Conservation (phyloP, 2,329 filamentous ascomycete genomes). For the Aspergillus hiratsukae region DNA sequence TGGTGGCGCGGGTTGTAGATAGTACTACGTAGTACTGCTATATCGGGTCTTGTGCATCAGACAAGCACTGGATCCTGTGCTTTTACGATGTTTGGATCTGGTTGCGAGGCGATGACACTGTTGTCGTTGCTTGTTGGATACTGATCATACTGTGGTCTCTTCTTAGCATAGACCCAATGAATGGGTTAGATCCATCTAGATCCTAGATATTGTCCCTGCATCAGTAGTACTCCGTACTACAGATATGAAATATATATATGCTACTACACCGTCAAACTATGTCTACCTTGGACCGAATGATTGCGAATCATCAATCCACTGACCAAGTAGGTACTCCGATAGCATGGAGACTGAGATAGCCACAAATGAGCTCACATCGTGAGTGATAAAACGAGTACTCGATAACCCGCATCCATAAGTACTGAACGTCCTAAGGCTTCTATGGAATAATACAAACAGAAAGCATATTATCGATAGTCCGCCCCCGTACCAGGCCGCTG, state of each 20-base stretch:
- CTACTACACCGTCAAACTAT: too few relatives aligned
- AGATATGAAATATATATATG: too few relatives aligned
- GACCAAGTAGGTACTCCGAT: background rate
- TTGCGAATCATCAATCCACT: background rate
- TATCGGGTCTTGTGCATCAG: background rate
- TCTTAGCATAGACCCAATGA: background rate
- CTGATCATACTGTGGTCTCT: too few relatives aligned
- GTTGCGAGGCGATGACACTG: background rate
- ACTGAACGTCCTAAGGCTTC: background rate
- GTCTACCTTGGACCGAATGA: too few relatives aligned
- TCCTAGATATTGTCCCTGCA: background rate
- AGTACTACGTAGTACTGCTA: background rate
- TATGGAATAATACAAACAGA: background rate
- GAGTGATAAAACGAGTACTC: too few relatives aligned
- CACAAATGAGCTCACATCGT: background rate
- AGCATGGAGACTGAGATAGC: too few relatives aligned
- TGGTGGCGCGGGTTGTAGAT: background rate
- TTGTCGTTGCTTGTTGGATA: background rate
- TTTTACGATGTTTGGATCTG: background rate
- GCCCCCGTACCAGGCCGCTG: background rate
- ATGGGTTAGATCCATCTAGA: background rate
- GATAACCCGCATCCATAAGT: background rate
- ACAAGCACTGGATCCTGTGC: background rate
- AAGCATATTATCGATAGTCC: background rate
- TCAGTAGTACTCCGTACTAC: too few relatives aligned